These are phyloP conservation scores for Physocladia obscura DNA, from an alignment of 192 early-diverging fungal genomes.

Conservation along the genomic window DNA sequence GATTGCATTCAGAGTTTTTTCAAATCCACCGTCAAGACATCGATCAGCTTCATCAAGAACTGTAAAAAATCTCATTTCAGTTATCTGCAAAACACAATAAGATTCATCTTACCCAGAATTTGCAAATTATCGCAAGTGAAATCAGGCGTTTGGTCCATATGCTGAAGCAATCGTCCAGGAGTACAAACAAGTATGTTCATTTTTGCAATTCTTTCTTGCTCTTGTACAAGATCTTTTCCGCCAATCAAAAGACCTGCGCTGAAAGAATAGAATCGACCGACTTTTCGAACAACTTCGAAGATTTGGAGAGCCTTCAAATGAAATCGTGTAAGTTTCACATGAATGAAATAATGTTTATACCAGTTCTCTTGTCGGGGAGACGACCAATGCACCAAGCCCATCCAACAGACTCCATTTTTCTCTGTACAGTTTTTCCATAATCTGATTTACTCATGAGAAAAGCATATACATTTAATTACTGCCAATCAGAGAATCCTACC, in stretches of 20 bases:
- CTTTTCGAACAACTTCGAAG: slow-evolving; percentile 68
- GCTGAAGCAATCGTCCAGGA: slow-evolving; percentile 94
- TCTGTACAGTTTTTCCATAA: slow-evolving; percentile 82
- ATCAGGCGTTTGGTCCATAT: slow-evolving; percentile 87
- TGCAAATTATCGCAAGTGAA: slow-evolving; percentile 85
- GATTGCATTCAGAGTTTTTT: slow-evolving; percentile 85
- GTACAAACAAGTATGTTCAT: slow-evolving; percentile 90
- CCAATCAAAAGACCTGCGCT: slow-evolving; percentile 96
- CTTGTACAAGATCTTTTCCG: slow-evolving; percentile 76
- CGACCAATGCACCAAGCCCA: slow-evolving; percentile 64
- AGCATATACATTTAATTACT: slow-evolving; percentile 35
- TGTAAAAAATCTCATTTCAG: slow-evolving; percentile 84
- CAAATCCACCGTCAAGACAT: slow-evolving; percentile 94
- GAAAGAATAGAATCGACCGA: slow-evolving; percentile 67
- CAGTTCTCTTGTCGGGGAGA: slow-evolving; percentile 82
- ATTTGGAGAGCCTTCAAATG: slow-evolving; percentile 77
- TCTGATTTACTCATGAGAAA: slow-evolving; percentile 36
- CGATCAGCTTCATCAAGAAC: slow-evolving; percentile 98
- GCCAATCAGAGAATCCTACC: slow-evolving; percentile 35
- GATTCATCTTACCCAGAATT: slow-evolving; percentile 53
- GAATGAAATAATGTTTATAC: slow-evolving; percentile 28
- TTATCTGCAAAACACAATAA: slow-evolving; percentile 67
- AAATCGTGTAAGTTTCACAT: slow-evolving; percentile 43
- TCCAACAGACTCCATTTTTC: slow-evolving; percentile 73
- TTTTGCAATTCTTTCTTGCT: slow-evolving; percentile 50